These are phyloP conservation scores for Kluyveromyces dobzhanskii DNA, from an alignment of 805 yeast genomes.

Conservation along the genomic window DNA sequence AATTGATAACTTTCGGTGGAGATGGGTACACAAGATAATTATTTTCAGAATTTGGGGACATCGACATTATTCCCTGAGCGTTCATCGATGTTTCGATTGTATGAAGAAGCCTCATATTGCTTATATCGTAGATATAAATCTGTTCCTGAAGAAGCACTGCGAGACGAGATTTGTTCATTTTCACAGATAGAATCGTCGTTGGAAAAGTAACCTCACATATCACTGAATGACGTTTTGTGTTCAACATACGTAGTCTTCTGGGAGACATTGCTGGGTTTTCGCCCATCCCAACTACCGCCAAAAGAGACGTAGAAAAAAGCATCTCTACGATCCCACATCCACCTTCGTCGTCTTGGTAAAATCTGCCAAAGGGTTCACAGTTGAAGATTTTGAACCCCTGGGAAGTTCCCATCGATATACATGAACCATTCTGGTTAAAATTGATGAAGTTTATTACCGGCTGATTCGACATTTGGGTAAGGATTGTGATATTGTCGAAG, in stretches of 20 bases:
- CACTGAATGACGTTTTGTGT: conserved; percentile 54
- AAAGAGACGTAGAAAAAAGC: conserved; percentile 64
- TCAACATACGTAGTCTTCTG: conserved; percentile 72
- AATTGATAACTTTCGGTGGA: conserved; percentile 49
- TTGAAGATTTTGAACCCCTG: conserved; percentile 58
- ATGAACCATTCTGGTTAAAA: conserved; percentile 69
- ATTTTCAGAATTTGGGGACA: conserved; percentile 45
- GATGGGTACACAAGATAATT: conserved; percentile 67
- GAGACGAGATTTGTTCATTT: conserved; percentile 56
- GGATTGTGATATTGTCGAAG: no score
- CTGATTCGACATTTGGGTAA: conserved; percentile 2
- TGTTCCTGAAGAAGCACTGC: conserved; percentile 56
- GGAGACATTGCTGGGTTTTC: conserved; percentile 64
- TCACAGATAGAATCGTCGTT: conserved; percentile 48
- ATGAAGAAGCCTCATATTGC: conserved; percentile 57
- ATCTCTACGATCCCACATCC: conserved; percentile 64
- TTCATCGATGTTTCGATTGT: conserved; percentile 42
- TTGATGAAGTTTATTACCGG: conserved; percentile 40
- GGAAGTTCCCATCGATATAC: conserved; percentile 61
- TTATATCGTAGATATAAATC: conserved; percentile 63
- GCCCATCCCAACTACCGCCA: conserved; percentile 68
- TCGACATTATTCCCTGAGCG: conserved; percentile 50
- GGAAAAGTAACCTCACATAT: conserved; percentile 73
- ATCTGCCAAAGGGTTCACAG: conserved; percentile 58
- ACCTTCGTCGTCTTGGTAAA: conserved; percentile 40